Evolutionary conservation across 345 rosid genomes (phyloP).

Genomic region (Durio zibethinus): DNA sequence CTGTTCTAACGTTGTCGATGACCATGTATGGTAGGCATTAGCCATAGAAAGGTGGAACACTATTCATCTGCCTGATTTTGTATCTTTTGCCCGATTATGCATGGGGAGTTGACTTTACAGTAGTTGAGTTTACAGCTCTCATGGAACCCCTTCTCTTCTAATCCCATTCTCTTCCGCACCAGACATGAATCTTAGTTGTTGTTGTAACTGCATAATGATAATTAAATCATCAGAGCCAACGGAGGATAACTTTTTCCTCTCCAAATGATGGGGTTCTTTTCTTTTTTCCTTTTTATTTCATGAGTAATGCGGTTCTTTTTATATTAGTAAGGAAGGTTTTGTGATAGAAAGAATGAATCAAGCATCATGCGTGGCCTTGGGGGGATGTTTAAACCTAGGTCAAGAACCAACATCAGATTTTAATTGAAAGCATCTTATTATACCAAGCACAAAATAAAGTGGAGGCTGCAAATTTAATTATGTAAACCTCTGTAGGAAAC

Average conservation of each 20-base stretch:
- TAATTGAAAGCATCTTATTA: background rate
- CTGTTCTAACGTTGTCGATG: slow-evolving; percentile 4
- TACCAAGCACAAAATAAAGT: background rate
- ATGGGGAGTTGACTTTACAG: slow-evolving; percentile 24
- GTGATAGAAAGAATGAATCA: background rate
- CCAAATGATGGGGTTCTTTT: background rate
- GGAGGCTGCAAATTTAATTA: background rate
- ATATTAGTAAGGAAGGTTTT: background rate
- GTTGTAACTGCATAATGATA: slow-evolving; percentile 52
- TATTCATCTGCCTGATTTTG: slow-evolving; percentile 22
- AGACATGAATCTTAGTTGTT: slow-evolving; percentile 50
- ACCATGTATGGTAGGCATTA: background rate
- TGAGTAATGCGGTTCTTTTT: no score
- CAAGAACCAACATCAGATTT: background rate
- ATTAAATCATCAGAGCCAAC: background rate
- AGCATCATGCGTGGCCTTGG: background rate
- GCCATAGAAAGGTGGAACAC: slow-evolving; percentile 17
- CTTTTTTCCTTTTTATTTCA: no score
- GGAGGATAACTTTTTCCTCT: background rate
- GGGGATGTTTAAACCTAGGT: background rate
- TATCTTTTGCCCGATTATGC: slow-evolving; percentile 31
- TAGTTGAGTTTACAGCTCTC: slow-evolving; percentile 7
- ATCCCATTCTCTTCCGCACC: slow-evolving; percentile 50
- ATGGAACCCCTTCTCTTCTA: slow-evolving; percentile 36
- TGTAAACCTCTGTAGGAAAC: slow-evolving; percentile 17